These are phyloP conservation scores for Aleurites moluccanus DNA, from an alignment of 441 rosid species.

Conservation along the genomic window DNA sequence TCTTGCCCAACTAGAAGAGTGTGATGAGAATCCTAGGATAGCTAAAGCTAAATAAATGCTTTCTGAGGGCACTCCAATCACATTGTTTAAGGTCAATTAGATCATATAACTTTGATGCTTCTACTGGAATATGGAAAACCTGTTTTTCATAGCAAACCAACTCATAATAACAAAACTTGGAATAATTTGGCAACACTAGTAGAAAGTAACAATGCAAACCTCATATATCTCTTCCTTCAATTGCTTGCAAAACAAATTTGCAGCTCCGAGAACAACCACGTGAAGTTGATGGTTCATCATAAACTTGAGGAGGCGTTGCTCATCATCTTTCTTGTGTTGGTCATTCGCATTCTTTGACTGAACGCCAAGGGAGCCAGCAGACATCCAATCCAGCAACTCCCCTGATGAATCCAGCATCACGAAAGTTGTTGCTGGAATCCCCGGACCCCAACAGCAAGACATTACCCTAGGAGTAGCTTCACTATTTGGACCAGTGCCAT, in stretches of 20 bases:
- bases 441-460: conserved; percentile 96
- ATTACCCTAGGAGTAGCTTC: conserved; percentile 75
- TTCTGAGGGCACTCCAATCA: neutral
- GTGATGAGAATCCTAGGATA: neutral
- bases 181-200: neutral
- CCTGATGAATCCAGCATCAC: conserved; percentile 86
- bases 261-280: conserved; percentile 81
- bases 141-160: neutral
- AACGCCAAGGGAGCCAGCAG: conserved; percentile 56
- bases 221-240: conserved; percentile 82
- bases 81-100: neutral
- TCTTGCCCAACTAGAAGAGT: neutral
- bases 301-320: conserved; percentile 69
- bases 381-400: conserved; percentile 75
- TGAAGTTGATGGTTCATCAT: conserved; percentile 74
- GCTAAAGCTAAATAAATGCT: neutral
- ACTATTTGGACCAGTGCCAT: conserved; percentile 53
- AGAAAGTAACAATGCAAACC: conserved; percentile 32
- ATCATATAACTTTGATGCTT: neutral
- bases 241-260: conserved; percentile 54
- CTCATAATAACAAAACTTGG: neutral
- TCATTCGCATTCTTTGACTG: conserved; percentile 75
- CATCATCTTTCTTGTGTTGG: conserved; percentile 74
- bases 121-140: neutral
- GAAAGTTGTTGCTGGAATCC: conserved; percentile 81